A percentile compares a stretch with the other conserved stretches of the same genome.
phyloP scores from a whole-genome alignment of 1,284 basidiomycete species.

The Trametes hirsuta region DNA sequence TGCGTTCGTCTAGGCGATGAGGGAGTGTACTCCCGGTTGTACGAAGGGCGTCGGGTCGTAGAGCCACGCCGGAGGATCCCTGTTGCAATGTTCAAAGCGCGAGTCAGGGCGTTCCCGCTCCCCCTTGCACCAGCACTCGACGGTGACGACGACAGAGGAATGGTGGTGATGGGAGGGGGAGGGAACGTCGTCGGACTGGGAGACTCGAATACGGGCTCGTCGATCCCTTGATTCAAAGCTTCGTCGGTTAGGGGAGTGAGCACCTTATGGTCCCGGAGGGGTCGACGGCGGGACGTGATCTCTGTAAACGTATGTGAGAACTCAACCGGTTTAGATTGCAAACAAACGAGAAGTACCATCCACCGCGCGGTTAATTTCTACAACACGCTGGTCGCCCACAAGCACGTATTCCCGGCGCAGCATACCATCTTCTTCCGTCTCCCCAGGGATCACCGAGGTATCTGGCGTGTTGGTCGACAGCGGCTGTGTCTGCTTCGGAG shows the following conservation, averaged over 20 bases:
- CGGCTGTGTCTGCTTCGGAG: constrained; percentile 31
- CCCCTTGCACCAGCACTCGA: constrained; percentile 60
- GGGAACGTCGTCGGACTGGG: constrained; percentile 55
- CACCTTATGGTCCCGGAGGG: constrained; percentile 56
- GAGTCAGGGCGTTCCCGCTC: constrained; percentile 76
- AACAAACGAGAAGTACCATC: constrained; percentile 58
- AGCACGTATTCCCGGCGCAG: constrained; percentile 78
- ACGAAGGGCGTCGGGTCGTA: constrained; percentile 31
- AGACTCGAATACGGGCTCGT: constrained; percentile 35
- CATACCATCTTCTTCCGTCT: constrained; percentile 78
- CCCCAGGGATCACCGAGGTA: constrained; percentile 75
- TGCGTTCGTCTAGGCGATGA: constrained; percentile 56
- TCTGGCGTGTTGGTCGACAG: constrained; percentile 51
- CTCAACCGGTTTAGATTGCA: background rate
- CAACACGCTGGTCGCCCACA: constrained; percentile 72
- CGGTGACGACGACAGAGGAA: constrained; percentile 64
- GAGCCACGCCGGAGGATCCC: constrained; percentile 84
- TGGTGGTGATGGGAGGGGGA: constrained; percentile 50
- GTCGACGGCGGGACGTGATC: constrained; percentile 62
- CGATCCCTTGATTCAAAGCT: constrained; percentile 32
- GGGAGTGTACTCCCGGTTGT: constrained; percentile 32
- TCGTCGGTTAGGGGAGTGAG: constrained; percentile 51
- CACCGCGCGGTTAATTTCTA: constrained; percentile 78
- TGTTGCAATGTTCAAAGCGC: constrained; percentile 88
- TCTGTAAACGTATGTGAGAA: constrained; percentile 47